Percentiles rank a stretch among this genome's conserved stretches.
These are phyloP conservation scores for Symbiodinium natans DNA, from an alignment of 73 alveolate species.

Conservation along the genomic window DNA sequence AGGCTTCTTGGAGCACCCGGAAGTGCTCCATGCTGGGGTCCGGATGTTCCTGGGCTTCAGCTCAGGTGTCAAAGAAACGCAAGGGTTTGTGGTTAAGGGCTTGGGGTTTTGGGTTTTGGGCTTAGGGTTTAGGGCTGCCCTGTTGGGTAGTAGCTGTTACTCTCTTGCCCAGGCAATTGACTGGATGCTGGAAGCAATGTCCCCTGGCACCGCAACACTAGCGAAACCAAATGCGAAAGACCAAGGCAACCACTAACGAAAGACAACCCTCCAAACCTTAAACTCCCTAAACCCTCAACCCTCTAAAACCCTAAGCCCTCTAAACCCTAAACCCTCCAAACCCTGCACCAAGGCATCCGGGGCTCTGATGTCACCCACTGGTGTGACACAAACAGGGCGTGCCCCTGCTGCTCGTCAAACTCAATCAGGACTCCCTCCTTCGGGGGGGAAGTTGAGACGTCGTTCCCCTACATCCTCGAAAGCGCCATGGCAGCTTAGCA, in stretches of 20 bases:
- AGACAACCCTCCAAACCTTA: neutral
- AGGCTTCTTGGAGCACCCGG: neutral
- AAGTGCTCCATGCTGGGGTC: neutral
- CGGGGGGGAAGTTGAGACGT: no score
- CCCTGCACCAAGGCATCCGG: neutral
- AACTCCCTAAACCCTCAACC: neutral
- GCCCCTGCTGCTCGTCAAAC: neutral
- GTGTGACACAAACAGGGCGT: neutral
- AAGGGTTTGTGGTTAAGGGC: no score
- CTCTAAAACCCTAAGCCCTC: neutral
- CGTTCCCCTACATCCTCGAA: no score
- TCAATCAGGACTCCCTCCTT: neutral
- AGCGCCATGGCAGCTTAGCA: no score
- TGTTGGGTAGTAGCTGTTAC: no score
- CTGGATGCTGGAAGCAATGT: neutral
- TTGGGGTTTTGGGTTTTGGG: no score
- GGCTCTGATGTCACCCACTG: neutral
- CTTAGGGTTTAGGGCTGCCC: no score
- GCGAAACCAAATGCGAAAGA: no score
- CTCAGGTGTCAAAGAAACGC: no score
- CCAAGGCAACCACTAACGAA: no score
- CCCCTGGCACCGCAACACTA: no score
- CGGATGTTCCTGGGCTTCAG: neutral
- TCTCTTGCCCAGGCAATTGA: neutral
- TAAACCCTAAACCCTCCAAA: neutral